phyloP scores from a whole-genome alignment of 2,329 filamentous ascomycete species.

The Pestalotiopsis sp. region DNA sequence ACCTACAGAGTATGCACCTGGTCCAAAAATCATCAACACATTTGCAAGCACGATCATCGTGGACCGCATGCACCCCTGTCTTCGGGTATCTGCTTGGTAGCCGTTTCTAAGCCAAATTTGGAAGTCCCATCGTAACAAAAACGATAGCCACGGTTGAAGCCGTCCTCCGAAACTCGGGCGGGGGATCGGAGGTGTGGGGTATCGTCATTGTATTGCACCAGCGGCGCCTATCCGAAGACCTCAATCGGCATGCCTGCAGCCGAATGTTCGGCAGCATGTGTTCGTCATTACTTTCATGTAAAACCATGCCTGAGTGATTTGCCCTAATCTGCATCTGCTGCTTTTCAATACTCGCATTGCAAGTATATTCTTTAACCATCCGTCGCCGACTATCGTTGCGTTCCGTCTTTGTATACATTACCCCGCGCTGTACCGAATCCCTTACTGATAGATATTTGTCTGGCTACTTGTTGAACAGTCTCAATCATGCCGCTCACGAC shows the following conservation, averaged over 20 bases:
- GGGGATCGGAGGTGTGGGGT: slow-evolving; percentile 5
- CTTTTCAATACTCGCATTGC: not conserved
- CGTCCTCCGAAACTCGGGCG: slow-evolving; percentile 8
- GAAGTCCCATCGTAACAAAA: not conserved
- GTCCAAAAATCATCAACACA: no score
- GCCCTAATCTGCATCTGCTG: not conserved
- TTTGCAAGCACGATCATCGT: no score
- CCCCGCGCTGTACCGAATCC: not conserved
- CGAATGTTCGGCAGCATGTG: not conserved
- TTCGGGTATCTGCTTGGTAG: not conserved
- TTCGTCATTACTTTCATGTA: not conserved
- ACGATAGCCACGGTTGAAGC: not conserved
- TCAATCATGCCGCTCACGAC: slow-evolving; percentile 49
- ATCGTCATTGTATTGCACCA: not conserved
- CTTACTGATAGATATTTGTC: no score
- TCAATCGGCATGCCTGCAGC: not conserved
- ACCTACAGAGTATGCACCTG: no score
- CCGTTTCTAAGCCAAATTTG: not conserved
- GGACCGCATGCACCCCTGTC: not conserved
- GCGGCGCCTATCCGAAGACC: slow-evolving; percentile 3
- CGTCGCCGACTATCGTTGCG: not conserved
- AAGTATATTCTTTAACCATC: not conserved
- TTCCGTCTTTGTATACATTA: not conserved
- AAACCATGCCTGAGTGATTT: not conserved
- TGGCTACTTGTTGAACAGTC: not conserved